These are phyloP conservation scores for Trichosphaerium sp. DNA, from an alignment of 78 protist species.

Conservation along the genomic window DNA sequence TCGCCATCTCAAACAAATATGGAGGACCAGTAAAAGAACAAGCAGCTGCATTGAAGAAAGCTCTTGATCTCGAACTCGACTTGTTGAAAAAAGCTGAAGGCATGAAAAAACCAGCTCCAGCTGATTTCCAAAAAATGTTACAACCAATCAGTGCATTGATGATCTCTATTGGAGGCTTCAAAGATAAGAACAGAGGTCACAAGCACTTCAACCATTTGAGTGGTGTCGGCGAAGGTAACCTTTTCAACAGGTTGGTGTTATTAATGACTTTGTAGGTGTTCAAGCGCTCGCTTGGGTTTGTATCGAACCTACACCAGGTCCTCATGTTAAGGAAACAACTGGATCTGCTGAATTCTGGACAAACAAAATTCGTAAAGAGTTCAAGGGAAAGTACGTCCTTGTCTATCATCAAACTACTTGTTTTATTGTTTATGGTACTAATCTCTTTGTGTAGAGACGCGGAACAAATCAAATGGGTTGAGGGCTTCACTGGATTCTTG, in stretches of 20 bases:
- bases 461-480: constrained; percentile 50
- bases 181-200: constrained; percentile 20
- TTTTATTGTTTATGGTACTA: not conserved
- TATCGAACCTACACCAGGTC: constrained; percentile 64
- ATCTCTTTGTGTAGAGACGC: constrained; percentile 9
- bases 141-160: constrained; percentile 14
- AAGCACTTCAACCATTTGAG: constrained; percentile 40
- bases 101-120: constrained; percentile 43
- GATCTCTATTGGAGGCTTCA: constrained; percentile 12
- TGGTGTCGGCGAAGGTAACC: constrained; percentile 36
- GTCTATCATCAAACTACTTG: not conserved
- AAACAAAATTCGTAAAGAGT: constrained; percentile 44
- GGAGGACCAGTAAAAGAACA: constrained; percentile 1
- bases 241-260: constrained; percentile 51
- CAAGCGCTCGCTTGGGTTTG: not conserved
- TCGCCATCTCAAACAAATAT: constrained; percentile 14
- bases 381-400: constrained; percentile 38
- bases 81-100: constrained; percentile 24
- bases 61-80: constrained; percentile 9
- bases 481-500: constrained; percentile 12
- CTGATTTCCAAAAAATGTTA: constrained; percentile 6
- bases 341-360: constrained; percentile 50
- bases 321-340: constrained; percentile 51
- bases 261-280: constrained; percentile 5
- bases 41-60: not conserved